These are phyloP conservation scores for Medicago lupulina DNA, from an alignment of 306 rosid species.

Conservation along the genomic window DNA sequence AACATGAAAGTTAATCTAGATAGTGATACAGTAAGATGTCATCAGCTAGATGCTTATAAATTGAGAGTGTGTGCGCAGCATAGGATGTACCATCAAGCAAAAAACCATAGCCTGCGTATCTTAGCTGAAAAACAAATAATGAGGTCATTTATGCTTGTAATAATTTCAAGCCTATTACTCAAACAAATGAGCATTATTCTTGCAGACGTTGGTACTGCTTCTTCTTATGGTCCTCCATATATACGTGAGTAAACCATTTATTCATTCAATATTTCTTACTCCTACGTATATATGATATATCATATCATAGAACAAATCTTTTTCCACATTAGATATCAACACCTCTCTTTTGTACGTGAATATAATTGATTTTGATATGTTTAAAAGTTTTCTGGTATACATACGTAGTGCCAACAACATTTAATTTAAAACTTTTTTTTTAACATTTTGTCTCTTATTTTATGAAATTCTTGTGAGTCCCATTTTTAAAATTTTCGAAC, in stretches of 20 bases:
- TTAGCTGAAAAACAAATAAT: not conserved
- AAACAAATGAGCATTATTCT: constrained; percentile 17
- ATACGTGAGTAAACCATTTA: constrained; percentile 50
- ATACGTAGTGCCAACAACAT: too few species aligned
- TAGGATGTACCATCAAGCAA: not conserved
- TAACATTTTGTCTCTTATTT: too few species aligned
- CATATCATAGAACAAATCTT: too few species aligned
- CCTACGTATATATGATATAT: too few species aligned
- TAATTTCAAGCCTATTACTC: constrained; percentile 40
- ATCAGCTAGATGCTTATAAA: constrained; percentile 37
- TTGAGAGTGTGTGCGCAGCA: not conserved
- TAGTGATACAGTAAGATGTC: not conserved
- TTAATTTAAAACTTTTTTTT: too few species aligned
- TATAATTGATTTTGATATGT: too few species aligned
- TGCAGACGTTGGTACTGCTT: constrained; percentile 62
- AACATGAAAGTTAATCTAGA: constrained; percentile 2
- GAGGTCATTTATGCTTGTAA: constrained; percentile 15
- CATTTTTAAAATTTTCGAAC: too few species aligned
- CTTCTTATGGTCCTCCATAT: constrained; percentile 62
- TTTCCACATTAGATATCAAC: too few species aligned
- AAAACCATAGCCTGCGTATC: not conserved
- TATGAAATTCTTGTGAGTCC: too few species aligned
- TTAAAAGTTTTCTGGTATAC: too few species aligned
- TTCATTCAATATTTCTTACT: too few species aligned
- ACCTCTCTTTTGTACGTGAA: too few species aligned